Evolutionary conservation across 164 flowering plant genomes (phyloP), one percentile per base, ranked within the genome.

Genomic region (Kingdonia uniflora): DNA sequence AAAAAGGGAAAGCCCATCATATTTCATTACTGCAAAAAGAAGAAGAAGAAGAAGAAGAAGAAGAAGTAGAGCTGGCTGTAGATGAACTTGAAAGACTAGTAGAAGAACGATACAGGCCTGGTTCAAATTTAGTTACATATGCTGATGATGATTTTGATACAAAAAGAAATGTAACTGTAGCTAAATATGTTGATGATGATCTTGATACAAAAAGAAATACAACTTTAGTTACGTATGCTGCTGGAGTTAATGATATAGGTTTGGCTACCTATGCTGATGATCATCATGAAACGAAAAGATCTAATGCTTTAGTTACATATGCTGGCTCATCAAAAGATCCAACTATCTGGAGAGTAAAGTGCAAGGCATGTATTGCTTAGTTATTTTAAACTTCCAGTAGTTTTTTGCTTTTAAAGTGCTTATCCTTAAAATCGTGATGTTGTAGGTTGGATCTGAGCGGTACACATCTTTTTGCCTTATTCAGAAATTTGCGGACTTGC

Each of bases 401-500:
- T 49, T 47, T 50, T 35, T 20, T 33, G 2, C 56, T 21, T 16
- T 15, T 13, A 41, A n/a, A 6, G 13, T 15, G 54, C 24, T 19
- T 15, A 22, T n/a, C n/a, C n/a, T n/a, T n/a, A n/a, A n/a, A n/a
- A n/a, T n/a, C n/a, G n/a, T n/a, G n/a, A n/a, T n/a, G n/a, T n/a
- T 26, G 21, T 67, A 91, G 97, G 80, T 69, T 76, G 95, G 95
- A 54, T 86, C 84, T 33, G 98, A 91, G 80, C 79, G 76, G 63
- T 70, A 71, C 60, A 68, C 81, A 35, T 85, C 75, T 29, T 76
- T 84, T 65, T 92, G 96, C 64, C 80, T 92, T 14, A 88, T 92
- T 77, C 96, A 92, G 72, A 92, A 92, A 70, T 87, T 57, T 75
- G 77, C 71, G 37, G 88, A 85, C 49, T 53, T 85, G 73, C 62